Evolutionary conservation across 2,329 filamentous ascomycete species (phyloP).

Genomic region (Thelonectria rubi): DNA sequence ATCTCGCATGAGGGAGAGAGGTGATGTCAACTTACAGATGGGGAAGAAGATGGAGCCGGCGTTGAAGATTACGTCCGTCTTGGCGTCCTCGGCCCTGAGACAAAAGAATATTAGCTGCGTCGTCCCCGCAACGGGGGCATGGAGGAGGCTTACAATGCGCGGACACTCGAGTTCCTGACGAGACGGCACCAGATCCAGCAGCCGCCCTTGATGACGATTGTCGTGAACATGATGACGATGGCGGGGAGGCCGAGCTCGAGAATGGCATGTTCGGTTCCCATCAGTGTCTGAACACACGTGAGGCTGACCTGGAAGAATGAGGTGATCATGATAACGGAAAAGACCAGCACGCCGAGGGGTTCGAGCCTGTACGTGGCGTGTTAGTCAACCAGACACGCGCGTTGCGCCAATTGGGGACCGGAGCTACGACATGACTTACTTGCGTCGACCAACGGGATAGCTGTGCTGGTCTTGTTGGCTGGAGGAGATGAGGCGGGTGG

Average conservation of each 20-base stretch:
- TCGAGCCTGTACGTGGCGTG: constrained; percentile 65
- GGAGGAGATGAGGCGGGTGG: constrained; percentile 72
- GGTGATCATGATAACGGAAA: constrained; percentile 87
- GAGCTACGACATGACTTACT: constrained; percentile 45
- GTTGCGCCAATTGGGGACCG: not conserved
- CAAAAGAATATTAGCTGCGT: constrained; percentile 21
- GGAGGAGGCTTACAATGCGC: constrained; percentile 68
- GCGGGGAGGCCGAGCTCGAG: constrained; percentile 79
- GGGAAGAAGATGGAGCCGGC: constrained; percentile 89
- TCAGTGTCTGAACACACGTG: constrained; percentile 72
- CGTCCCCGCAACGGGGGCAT: constrained; percentile 5
- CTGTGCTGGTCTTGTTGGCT: constrained; percentile 76
- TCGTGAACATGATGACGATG: constrained; percentile 81
- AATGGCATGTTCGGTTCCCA: constrained; percentile 68
- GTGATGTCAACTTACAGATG: constrained; percentile 58
- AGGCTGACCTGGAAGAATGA: constrained; percentile 82
- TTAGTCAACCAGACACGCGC: constrained; percentile 29
- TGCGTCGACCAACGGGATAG: constrained; percentile 79
- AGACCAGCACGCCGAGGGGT: constrained; percentile 82
- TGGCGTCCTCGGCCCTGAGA: constrained; percentile 58
- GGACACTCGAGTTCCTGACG: constrained; percentile 86
- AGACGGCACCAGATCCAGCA: constrained; percentile 91
- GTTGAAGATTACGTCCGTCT: constrained; percentile 89
- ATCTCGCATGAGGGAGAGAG: constrained; percentile 14
- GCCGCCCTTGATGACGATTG: constrained; percentile 81